A percentile compares a stretch with the other conserved stretches of the same genome.
phyloP scores from a whole-genome alignment of 371 early-diverging fungal species.

The Mortierella sp. region DNA sequence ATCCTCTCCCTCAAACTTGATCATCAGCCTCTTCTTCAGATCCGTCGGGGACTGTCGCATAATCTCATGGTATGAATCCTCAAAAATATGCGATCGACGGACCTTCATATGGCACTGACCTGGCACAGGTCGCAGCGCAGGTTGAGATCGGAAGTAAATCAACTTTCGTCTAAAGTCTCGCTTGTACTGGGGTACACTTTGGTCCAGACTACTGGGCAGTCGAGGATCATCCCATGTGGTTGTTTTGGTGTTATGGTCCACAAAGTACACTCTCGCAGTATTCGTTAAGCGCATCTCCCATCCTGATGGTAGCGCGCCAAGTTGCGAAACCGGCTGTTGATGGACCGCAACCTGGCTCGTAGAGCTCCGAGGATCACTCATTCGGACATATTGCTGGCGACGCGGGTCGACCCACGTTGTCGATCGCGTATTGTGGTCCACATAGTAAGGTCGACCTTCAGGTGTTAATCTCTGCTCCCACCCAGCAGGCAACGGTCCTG shows the following conservation, averaged over 20 bases:
- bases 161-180: conserved; percentile 96
- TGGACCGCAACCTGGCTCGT: conserved; percentile 70
- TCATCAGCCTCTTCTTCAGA: conserved; percentile 93
- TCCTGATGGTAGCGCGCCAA: conserved; percentile 94
- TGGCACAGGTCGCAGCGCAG: conserved; percentile 85
- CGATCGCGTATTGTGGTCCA: conserved; percentile 95
- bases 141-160: conserved; percentile 94
- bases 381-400: conserved; percentile 65
- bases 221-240: conserved; percentile 98
- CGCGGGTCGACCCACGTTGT: conserved; percentile 96
- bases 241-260: conserved; percentile 91
- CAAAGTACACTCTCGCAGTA: conserved; percentile 91
- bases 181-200: conserved; percentile 96
- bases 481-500: conserved; percentile 90
- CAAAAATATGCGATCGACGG: conserved; percentile 87
- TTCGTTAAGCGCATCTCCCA: conserved; percentile 97
- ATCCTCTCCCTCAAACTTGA: conserved; percentile 98
- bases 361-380: conserved; percentile 42
- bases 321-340: conserved; percentile 75
- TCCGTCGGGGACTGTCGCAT: conserved; percentile 90
- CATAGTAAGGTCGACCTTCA: conserved; percentile 94
- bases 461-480: conserved; percentile 91
- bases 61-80: conserved; percentile 94
- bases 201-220: conserved; percentile 90
- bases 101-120: conserved; percentile 94